These are phyloP conservation scores for Bipolaris victoriae DNA, from an alignment of 2,329 filamentous ascomycete species.

Conservation along the genomic window DNA sequence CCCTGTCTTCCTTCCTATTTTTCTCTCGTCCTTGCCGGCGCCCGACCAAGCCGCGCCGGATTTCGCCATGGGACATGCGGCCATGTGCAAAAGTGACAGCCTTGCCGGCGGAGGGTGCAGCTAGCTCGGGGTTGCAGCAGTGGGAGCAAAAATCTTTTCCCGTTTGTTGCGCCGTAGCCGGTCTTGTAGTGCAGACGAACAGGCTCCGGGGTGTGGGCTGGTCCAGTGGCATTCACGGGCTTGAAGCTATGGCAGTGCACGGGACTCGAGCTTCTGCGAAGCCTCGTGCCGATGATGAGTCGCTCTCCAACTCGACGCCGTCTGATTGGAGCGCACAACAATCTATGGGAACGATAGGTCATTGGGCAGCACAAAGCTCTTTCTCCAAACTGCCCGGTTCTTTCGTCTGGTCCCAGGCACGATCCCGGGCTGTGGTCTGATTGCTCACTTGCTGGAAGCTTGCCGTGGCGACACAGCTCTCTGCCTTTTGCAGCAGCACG, in stretches of 20 bases:
- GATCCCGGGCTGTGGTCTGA: constrained; percentile 14
- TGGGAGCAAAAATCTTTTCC: constrained; percentile 13
- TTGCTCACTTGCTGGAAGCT: constrained; percentile 17
- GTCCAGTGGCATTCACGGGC: constrained; percentile 9
- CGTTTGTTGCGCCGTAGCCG: constrained; percentile 12
- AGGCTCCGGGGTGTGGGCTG: constrained; percentile 7
- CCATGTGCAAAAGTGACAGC: constrained; percentile 7
- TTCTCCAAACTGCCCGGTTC: constrained; percentile 13
- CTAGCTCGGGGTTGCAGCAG: constrained; percentile 9
- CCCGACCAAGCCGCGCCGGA: constrained; percentile 1
- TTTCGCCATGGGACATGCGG: constrained; percentile 7
- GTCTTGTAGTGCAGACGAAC: constrained; percentile 6
- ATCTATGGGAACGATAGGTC: constrained; percentile 12
- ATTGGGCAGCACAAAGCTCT: constrained; percentile 20
- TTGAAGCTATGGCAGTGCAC: constrained; percentile 10
- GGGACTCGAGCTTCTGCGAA: constrained; percentile 12
- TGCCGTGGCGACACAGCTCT: constrained; percentile 17
- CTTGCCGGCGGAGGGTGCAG: constrained; percentile 13
- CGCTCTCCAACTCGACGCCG: constrained; percentile 2
- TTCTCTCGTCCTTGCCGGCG: background rate
- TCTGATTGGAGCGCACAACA: constrained; percentile 19
- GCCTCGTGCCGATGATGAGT: constrained; percentile 18
- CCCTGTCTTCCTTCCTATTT: background rate
- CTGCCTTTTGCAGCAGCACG: constrained; percentile 3
- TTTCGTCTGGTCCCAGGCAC: constrained; percentile 15